Evolutionary conservation across 106 monocot species (phyloP).

Genomic region (Allium cepa): DNA sequence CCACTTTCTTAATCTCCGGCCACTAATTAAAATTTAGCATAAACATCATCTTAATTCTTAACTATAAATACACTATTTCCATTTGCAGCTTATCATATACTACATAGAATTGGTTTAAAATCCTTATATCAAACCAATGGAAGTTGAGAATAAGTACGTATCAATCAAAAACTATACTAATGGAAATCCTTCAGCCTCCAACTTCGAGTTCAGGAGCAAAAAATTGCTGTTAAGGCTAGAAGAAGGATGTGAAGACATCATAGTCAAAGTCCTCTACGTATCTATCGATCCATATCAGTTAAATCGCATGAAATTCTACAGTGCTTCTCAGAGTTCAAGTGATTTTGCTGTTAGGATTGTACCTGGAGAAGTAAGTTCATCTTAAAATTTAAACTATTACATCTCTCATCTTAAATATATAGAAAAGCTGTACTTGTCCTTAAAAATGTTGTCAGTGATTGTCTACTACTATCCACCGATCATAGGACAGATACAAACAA

Average conservation of each 20-base stretch:
- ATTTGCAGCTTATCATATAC: no score
- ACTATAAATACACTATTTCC: no score
- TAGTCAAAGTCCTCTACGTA: constrained; percentile 34
- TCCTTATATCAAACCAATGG: constrained; percentile 1
- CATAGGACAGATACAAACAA: no score
- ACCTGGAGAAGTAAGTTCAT: constrained; percentile 14
- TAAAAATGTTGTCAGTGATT: no score
- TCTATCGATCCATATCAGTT: constrained; percentile 41
- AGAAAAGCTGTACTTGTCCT: no score
- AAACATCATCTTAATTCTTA: no score
- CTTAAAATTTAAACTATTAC: not conserved
- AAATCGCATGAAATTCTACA: constrained; percentile 28
- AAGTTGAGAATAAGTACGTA: constrained; percentile 25
- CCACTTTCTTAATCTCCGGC: no score
- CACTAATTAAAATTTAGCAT: no score
- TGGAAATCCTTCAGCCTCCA: constrained; percentile 11
- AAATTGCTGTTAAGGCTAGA: not conserved
- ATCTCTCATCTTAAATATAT: no score
- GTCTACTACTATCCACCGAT: no score
- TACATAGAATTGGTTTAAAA: no score
- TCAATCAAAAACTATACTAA: constrained; percentile 8
- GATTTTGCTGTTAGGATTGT: not conserved
- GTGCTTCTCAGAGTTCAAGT: constrained; percentile 14
- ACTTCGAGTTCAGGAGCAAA: constrained; percentile 17
- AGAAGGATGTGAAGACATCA: constrained; percentile 13